phyloP scores from a whole-genome alignment of 805 yeast species.

The Kregervanrija delftensis region DNA sequence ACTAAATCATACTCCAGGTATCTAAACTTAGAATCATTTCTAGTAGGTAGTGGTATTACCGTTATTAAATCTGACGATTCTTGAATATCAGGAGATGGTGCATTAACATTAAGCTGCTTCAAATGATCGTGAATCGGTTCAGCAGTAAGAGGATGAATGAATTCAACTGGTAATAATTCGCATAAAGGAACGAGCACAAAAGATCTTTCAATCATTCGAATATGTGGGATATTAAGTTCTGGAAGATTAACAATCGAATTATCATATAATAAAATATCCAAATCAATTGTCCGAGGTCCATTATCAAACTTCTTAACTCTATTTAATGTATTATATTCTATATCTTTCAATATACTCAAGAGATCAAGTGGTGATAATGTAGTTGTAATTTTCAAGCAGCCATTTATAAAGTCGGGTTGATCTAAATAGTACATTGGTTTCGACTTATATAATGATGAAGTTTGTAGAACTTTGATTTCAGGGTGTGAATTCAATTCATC shows the following conservation, averaged over 20 bases:
- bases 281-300: conserved; percentile 88
- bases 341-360: conserved; percentile 53
- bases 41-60: conserved; percentile 37
- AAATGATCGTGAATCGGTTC: conserved; percentile 71
- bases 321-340: conserved; percentile 66
- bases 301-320: conserved; percentile 77
- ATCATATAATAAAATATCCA: conserved; percentile 78
- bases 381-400: conserved; percentile 67
- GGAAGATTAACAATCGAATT: conserved; percentile 46
- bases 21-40: conserved; percentile 14
- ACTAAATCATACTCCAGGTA: conserved; percentile 39
- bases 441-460: conserved; percentile 79
- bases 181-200: conserved; percentile 87
- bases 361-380: conserved; percentile 56
- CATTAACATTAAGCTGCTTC: conserved; percentile 29
- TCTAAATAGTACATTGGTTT: conserved; percentile 87
- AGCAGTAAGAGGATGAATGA: conserved; percentile 77
- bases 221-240: conserved; percentile 75
- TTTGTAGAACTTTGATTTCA: conserved; percentile 41
- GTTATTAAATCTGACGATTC: conserved; percentile 44
- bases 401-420: conserved; percentile 80
- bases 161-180: conserved; percentile 65
- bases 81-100: conserved; percentile 31
- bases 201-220: conserved; percentile 78
- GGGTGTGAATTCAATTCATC: conserved; percentile 30